These are phyloP conservation scores for Pelargonium australe DNA, from an alignment of 441 rosid genomes.

Conservation along the genomic window DNA sequence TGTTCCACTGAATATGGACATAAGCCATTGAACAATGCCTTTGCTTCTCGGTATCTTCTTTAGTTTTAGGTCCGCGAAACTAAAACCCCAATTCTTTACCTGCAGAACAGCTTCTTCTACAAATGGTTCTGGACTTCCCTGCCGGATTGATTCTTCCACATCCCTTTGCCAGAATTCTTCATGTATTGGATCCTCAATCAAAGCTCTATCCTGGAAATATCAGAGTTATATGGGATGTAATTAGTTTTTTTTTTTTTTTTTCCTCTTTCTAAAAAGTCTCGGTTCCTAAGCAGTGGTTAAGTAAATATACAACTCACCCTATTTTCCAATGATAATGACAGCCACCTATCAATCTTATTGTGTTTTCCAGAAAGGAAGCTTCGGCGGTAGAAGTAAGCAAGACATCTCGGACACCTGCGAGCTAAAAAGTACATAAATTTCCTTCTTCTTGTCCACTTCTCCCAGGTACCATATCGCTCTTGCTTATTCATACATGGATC, in stretches of 20 bases:
- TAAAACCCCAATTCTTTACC: constrained; percentile 68
- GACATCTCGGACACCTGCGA: constrained; percentile 47
- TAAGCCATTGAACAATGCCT: constrained; percentile 43
- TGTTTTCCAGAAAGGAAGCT: constrained; percentile 68
- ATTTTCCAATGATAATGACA: constrained; percentile 46
- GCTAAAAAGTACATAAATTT: constrained; percentile 60
- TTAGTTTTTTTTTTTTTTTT: no score
- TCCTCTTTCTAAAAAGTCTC: background rate
- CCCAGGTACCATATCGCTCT: constrained; percentile 53
- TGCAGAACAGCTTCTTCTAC: constrained; percentile 58
- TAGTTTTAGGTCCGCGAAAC: constrained; percentile 47
- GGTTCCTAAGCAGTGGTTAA: background rate
- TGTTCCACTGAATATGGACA: constrained; percentile 34
- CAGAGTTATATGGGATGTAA: background rate
- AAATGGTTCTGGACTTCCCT: constrained; percentile 51
- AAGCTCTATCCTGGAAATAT: constrained; percentile 45
- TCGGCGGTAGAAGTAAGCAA: constrained; percentile 41
- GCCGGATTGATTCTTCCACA: constrained; percentile 66
- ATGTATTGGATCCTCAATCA: constrained; percentile 50
- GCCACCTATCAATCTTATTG: constrained; percentile 59
- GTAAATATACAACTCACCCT: constrained; percentile 39
- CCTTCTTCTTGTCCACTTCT: constrained; percentile 44
- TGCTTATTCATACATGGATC: constrained; percentile 50
- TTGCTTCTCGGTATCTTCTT: constrained; percentile 37
- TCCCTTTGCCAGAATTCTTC: constrained; percentile 76